Evolutionary conservation across 768 basidiomycete genomes (phyloP).

Genomic region (Pleurotus salmoneostramineus): DNA sequence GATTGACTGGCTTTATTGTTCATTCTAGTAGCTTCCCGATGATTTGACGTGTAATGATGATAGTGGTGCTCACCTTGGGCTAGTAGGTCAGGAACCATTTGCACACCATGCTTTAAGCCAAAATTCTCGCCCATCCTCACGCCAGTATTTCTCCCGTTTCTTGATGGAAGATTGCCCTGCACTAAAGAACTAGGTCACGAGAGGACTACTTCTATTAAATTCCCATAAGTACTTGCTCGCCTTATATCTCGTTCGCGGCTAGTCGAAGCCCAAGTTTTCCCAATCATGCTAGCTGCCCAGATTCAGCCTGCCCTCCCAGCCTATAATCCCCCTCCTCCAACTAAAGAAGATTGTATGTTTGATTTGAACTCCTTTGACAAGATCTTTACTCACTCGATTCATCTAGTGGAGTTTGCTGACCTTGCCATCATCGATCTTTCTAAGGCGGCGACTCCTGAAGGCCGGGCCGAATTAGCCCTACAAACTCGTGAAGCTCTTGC

Average conservation of each 20-base stretch:
- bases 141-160: too few relatives aligned
- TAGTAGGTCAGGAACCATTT: too few relatives aligned
- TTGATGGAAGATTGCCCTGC: too few relatives aligned
- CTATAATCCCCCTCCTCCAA: conserved; percentile 29
- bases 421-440: conserved; percentile 51
- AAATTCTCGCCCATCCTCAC: too few relatives aligned
- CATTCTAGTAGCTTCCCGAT: too few relatives aligned
- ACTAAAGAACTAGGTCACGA: too few relatives aligned
- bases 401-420: conserved; percentile 37
- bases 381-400: neutral
- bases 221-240: neutral
- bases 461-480: conserved; percentile 29
- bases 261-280: neutral
- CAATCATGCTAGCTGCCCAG: neutral
- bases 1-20: neutral
- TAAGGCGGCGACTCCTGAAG: conserved; percentile 30
- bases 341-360: conserved; percentile 29
- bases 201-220: too few relatives aligned
- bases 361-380: neutral
- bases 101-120: too few relatives aligned
- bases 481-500: conserved; percentile 44
- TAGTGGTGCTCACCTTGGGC: too few relatives aligned
- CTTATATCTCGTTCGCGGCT: neutral
- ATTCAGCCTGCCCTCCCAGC: conserved; percentile 28
- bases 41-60: too few relatives aligned